Evolutionary conservation across 352 stramenopile species (phyloP).

Genomic region (Globisporangium cederbergense): DNA sequence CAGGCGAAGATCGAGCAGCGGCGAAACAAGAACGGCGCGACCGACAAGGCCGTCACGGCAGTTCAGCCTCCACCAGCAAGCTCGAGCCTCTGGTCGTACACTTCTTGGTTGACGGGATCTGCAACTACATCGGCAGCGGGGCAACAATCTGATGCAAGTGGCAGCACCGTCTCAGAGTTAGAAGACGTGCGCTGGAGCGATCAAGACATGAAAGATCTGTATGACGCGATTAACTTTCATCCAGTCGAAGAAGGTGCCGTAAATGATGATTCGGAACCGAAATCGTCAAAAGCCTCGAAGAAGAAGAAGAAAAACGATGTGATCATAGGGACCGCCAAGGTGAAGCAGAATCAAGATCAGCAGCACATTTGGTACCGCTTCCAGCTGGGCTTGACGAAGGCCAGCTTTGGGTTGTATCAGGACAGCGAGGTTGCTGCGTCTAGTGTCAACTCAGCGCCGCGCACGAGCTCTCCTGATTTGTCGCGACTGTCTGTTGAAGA

Average conservation of each 20-base stretch:
- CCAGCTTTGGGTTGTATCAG: constrained; percentile 48
- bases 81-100: constrained; percentile 68
- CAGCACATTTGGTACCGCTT: constrained; percentile 83
- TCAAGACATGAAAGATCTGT: constrained; percentile 78
- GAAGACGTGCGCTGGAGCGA: constrained; percentile 78
- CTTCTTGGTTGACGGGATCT: constrained; percentile 49
- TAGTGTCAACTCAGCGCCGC: constrained; percentile 9
- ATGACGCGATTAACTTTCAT: constrained; percentile 80
- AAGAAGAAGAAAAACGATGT: background rate
- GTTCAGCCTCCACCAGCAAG: constrained; percentile 28
- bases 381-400: constrained; percentile 52
- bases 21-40: constrained; percentile 7
- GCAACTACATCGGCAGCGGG: constrained; percentile 1
- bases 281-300: constrained; percentile 3
- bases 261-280: constrained; percentile 14
- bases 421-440: constrained; percentile 27
- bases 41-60: constrained; percentile 10
- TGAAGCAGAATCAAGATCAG: constrained; percentile 24
- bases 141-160: background rate
- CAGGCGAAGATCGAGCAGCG: constrained; percentile 30
- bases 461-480: constrained; percentile 6
- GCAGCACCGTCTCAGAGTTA: background rate
- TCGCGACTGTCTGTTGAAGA: background rate
- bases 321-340: background rate
- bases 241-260: constrained; percentile 33